Base-by-base conservation (phyloP, 2,329 filamentous ascomycete genomes). In the Balansia obtecta region DNA sequence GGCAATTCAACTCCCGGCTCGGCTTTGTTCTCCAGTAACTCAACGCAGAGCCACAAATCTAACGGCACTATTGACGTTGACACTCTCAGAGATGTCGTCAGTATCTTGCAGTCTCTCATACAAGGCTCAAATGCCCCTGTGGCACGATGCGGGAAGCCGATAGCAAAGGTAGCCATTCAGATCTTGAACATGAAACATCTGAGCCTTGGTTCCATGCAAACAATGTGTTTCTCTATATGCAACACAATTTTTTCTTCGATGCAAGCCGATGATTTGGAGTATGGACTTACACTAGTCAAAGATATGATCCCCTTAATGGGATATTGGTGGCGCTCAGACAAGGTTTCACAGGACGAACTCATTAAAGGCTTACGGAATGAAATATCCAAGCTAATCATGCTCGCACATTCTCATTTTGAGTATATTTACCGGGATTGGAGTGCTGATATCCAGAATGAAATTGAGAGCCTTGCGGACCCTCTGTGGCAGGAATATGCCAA, bases 401-500 rank as follows among this genome's bases (percentile, higher is more conserved):
- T 79, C n/a, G 72, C 82, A 33, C 75, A 80, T 55, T 68, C 83
- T 9, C 80, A 84, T 55, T 69, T 86, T 44, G 74, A 86, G 55
- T 69, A 77, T 52, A 61, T 86, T 33, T 63, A 75, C 27, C 62
- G 66, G 40, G 70, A 76, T 48, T 62, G 66, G 8, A 61, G 65
- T 2, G 66, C 68, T 56, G 64, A 60, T 51, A 65, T 73, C 50
- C 63, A 66, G 30, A 70, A 60, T 43, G 65, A 75, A 56, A 50
- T 95, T 6, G 79, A 84, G 55, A 76, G 77, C n/a, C 65, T 96
- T 2, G 63, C 82, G 34, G 83, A 89, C 43, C 72, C 76, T 4
- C 67, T 98, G n/a, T 85, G 83, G 70, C 69, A 70, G 9, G 91
- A 96, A 59, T 97, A 97, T 65, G 74, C 79, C 4, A 82, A 74